Evolutionary conservation across 2,329 filamentous ascomycete species (phyloP).

Genomic region (Sporothrix euskadiensis): DNA sequence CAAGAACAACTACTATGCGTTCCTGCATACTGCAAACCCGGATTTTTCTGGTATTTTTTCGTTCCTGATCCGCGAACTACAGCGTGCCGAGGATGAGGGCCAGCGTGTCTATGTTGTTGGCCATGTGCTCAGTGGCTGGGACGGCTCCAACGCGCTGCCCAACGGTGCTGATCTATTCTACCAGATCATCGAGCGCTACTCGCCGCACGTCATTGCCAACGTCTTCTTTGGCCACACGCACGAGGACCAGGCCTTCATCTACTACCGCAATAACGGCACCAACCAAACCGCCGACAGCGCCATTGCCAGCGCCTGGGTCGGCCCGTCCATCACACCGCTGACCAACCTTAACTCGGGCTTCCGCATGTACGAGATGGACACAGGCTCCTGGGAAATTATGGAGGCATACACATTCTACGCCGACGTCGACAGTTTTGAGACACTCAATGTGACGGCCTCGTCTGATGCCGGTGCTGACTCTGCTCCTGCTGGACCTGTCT

Average conservation of each 20-base stretch:
- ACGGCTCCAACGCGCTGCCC: constrained; percentile 53
- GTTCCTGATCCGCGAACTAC: constrained; percentile 57
- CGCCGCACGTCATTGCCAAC: constrained; percentile 53
- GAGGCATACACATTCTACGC: constrained; percentile 57
- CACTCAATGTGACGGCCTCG: constrained; percentile 40
- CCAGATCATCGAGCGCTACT: constrained; percentile 55
- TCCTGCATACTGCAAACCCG: constrained; percentile 50
- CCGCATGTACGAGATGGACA: constrained; percentile 60
- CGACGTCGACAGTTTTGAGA: constrained; percentile 51
- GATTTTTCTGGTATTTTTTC: constrained; percentile 55
- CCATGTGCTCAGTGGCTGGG: constrained; percentile 55
- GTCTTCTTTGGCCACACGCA: constrained; percentile 62
- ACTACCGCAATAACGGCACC: constrained; percentile 54
- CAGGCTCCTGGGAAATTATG: constrained; percentile 56
- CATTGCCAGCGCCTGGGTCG: constrained; percentile 56
- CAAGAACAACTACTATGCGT: constrained; percentile 58
- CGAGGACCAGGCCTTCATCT: constrained; percentile 48
- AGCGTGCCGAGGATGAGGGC: constrained; percentile 52
- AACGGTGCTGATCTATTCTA: constrained; percentile 48
- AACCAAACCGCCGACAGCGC: constrained; percentile 47
- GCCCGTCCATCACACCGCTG: constrained; percentile 52
- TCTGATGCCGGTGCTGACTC: constrained; percentile 24
- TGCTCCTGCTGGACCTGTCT: constrained; percentile 44
- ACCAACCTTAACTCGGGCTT: constrained; percentile 56
- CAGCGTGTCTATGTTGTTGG: constrained; percentile 60